These are phyloP conservation scores for Cladophialophora carrionii DNA, from an alignment of 2,329 filamentous ascomycete species.

Conservation along the genomic window DNA sequence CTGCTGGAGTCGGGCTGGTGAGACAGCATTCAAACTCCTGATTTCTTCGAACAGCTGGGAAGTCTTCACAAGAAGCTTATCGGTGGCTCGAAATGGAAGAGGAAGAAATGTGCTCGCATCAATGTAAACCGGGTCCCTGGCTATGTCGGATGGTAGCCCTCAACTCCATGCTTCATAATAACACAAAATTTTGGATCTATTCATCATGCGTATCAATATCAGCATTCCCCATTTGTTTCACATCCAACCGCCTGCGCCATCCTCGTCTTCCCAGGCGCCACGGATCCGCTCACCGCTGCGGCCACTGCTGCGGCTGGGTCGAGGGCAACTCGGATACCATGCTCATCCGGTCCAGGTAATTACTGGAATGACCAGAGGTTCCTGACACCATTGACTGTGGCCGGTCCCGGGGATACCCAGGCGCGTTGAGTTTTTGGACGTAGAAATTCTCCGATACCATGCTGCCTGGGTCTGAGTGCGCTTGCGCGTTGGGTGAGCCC, in stretches of 20 bases:
- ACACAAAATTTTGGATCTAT: slow-evolving; percentile 12
- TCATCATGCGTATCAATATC: slow-evolving; percentile 11
- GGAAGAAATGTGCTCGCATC: neutral
- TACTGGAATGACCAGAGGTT: slow-evolving; percentile 1
- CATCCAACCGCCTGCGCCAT: neutral
- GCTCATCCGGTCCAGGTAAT: slow-evolving; percentile 25
- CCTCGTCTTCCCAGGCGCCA: neutral
- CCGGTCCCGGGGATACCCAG: slow-evolving; percentile 10
- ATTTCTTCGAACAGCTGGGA: neutral
- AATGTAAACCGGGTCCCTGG: neutral
- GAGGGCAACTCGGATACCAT: slow-evolving; percentile 29
- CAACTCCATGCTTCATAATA: slow-evolving; percentile 4
- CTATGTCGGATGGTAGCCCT: neutral
- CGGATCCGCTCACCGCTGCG: neutral
- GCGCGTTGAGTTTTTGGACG: slow-evolving; percentile 12
- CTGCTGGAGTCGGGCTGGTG: neutral
- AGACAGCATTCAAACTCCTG: neutral
- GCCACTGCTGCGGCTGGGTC: slow-evolving; percentile 7
- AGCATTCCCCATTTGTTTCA: neutral
- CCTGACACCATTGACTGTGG: slow-evolving; percentile 20
- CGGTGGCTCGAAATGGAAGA: neutral
- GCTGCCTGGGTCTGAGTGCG: slow-evolving; percentile 24
- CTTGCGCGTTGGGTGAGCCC: slow-evolving; percentile 26
- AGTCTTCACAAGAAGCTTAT: neutral
- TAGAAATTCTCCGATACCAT: slow-evolving; percentile 17